Evolutionary conservation across 1,284 basidiomycete genomes (phyloP).

Genomic region (Trichosporon sp.): DNA sequence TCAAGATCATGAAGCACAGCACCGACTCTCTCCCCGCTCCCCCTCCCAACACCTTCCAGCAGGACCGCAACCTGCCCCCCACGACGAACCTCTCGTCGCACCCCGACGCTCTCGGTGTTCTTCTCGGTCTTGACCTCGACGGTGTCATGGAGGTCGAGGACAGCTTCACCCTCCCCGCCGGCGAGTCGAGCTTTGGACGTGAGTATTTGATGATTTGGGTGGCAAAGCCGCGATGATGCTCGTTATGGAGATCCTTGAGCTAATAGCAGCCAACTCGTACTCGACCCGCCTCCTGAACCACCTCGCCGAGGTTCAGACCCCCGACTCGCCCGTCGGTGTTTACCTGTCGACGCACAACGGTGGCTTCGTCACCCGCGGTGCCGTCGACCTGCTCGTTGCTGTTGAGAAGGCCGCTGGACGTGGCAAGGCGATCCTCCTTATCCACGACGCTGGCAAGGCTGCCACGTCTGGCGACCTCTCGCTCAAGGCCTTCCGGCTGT

Average conservation of each 20-base stretch:
- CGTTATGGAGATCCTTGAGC: background rate
- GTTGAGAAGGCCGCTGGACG: slow-evolving; percentile 61
- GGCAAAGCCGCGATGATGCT: background rate
- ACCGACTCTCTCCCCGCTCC: slow-evolving; percentile 55
- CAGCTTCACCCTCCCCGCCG: slow-evolving; percentile 74
- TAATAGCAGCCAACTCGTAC: slow-evolving; percentile 46
- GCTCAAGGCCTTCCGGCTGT: slow-evolving; percentile 88
- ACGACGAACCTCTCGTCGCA: slow-evolving; percentile 48
- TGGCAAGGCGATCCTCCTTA: slow-evolving; percentile 84
- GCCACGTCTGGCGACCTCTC: slow-evolving; percentile 77
- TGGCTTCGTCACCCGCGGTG: slow-evolving; percentile 87
- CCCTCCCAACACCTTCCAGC: slow-evolving; percentile 42
- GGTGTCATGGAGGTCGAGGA: slow-evolving; percentile 90
- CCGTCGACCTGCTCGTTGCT: slow-evolving; percentile 86
- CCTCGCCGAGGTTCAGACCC: slow-evolving; percentile 74
- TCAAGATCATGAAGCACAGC: slow-evolving; percentile 83
- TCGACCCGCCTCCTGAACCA: slow-evolving; percentile 50
- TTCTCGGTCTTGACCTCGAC: slow-evolving; percentile 89
- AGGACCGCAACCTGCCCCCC: slow-evolving; percentile 52
- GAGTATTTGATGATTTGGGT: slow-evolving; percentile 31
- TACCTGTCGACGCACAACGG: slow-evolving; percentile 90
- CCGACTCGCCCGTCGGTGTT: slow-evolving; percentile 93
- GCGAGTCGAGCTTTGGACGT: slow-evolving; percentile 49
- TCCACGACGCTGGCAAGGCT: slow-evolving; percentile 76
- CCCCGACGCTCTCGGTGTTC: slow-evolving; percentile 73